Percentiles rank a stretch among this genome's conserved stretches.
These are phyloP conservation scores for Aspergillus vadensis DNA, from an alignment of 2,329 filamentous ascomycete genomes.

Conservation along the genomic window DNA sequence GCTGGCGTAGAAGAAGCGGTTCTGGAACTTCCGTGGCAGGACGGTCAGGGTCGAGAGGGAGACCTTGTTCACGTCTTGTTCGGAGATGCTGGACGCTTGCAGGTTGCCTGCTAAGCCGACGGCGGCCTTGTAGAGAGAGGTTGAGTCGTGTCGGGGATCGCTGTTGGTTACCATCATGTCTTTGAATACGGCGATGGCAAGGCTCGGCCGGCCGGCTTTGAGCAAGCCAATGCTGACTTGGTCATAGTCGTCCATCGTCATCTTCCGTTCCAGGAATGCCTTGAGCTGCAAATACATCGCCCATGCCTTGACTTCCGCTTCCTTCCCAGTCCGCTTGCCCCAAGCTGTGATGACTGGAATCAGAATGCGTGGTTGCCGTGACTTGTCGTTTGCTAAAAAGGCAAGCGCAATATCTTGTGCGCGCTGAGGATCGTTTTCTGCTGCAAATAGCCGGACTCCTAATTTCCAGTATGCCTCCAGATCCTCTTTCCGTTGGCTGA, in stretches of 20 bases:
- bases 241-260: slow-evolving; percentile 76
- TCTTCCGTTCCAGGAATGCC: slow-evolving; percentile 58
- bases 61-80: slow-evolving; percentile 50
- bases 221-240: slow-evolving; percentile 71
- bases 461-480: slow-evolving; percentile 48
- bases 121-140: slow-evolving; percentile 47
- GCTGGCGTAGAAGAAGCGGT: slow-evolving; percentile 82
- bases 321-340: slow-evolving; percentile 54
- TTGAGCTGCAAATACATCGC: slow-evolving; percentile 66
- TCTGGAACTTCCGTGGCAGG: slow-evolving; percentile 58
- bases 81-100: slow-evolving; percentile 44
- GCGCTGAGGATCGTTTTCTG: slow-evolving; percentile 48
- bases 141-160: slow-evolving; percentile 47
- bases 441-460: slow-evolving; percentile 55
- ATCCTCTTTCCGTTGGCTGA: slow-evolving; percentile 50
- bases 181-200: slow-evolving; percentile 75
- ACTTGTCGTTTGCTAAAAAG: slow-evolving; percentile 43
- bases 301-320: slow-evolving; percentile 64
- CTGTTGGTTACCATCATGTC: slow-evolving; percentile 78
- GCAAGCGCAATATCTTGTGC: slow-evolving; percentile 53
- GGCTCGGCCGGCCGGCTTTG: slow-evolving; percentile 62
- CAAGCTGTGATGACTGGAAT: slow-evolving; percentile 71
- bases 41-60: slow-evolving; percentile 53
- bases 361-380: slow-evolving; percentile 47
- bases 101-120: slow-evolving; percentile 44